Evolutionary conservation across 352 stramenopile genomes (phyloP).

Genomic region (Pythium utonaiense): DNA sequence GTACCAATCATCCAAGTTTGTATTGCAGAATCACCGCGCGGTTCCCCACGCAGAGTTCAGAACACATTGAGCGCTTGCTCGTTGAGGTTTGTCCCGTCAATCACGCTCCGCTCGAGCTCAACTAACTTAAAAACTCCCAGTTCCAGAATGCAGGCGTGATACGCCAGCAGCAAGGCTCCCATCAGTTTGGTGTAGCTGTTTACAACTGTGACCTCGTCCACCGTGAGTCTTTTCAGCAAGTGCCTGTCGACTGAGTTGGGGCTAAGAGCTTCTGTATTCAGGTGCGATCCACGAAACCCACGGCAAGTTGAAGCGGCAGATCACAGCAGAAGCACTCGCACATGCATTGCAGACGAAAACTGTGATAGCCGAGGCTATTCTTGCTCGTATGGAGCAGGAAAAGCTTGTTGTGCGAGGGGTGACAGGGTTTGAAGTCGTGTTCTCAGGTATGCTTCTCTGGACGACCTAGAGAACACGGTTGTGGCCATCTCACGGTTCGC

Average conservation of each 20-base stretch:
- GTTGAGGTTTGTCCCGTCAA: constrained; percentile 3
- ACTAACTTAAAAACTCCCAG: background rate
- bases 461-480: background rate
- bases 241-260: background rate
- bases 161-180: constrained; percentile 1
- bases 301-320: constrained; percentile 30
- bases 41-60: background rate
- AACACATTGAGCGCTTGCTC: background rate
- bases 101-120: background rate
- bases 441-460: constrained; percentile 21
- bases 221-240: too few relatives aligned
- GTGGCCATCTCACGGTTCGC: background rate
- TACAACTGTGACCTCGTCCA: constrained; percentile 22
- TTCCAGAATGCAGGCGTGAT: constrained; percentile 11
- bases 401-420: constrained; percentile 22
- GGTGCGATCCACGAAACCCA: constrained; percentile 33
- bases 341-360: constrained; percentile 14
- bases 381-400: constrained; percentile 36
- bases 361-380: constrained; percentile 20
- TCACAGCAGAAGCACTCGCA: constrained; percentile 21
- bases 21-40: constrained; percentile 5
- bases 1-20: too few relatives aligned
- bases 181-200: constrained; percentile 18
- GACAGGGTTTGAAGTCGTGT: constrained; percentile 25
- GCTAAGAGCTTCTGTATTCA: constrained; percentile 7